These are phyloP conservation scores for Stromatinia cepivora DNA, from an alignment of 2,329 filamentous ascomycete genomes.

Conservation along the genomic window DNA sequence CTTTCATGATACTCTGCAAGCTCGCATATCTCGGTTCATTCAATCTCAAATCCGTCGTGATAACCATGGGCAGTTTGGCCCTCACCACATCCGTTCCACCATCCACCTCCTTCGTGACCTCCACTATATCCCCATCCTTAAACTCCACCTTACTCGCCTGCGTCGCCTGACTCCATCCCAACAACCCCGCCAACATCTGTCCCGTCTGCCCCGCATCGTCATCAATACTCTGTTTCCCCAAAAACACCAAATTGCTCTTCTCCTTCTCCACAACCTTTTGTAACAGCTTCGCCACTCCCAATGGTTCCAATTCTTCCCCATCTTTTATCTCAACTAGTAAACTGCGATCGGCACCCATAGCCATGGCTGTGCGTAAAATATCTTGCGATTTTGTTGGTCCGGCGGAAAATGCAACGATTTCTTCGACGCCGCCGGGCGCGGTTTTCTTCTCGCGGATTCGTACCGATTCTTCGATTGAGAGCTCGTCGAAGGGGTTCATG, in stretches of 20 bases:
- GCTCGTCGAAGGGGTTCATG: constrained; percentile 99
- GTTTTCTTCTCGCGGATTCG: constrained; percentile 86
- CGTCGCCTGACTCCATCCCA: constrained; percentile 93
- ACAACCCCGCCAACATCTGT: constrained; percentile 91
- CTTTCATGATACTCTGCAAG: constrained; percentile 99
- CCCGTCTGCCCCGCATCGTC: constrained; percentile 95
- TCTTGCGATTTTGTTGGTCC: constrained; percentile 87
- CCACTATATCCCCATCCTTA: constrained; percentile 61
- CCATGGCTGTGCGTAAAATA: constrained; percentile 92
- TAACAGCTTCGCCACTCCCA: constrained; percentile 90
- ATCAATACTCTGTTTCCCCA: constrained; percentile 98
- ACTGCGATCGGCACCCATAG: constrained; percentile 92
- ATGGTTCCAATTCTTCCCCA: constrained; percentile 77
- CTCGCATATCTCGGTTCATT: constrained; percentile 96
- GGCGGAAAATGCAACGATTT: constrained; percentile 87
- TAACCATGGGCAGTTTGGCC: constrained; percentile 84
- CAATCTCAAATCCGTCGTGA: constrained; percentile 90
- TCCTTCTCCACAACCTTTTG: constrained; percentile 77
- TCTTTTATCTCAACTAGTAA: constrained; percentile 84
- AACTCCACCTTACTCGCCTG: constrained; percentile 86
- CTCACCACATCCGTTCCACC: constrained; percentile 88
- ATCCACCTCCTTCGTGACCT: constrained; percentile 92
- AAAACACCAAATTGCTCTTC: constrained; percentile 84
- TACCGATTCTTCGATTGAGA: constrained; percentile 94
- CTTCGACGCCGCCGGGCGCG: constrained; percentile 73